Evolutionary conservation across 805 yeast genomes (phyloP), one percentile per base, ranked within the genome.

Genomic region (Saccharomycopsis guyanensis): DNA sequence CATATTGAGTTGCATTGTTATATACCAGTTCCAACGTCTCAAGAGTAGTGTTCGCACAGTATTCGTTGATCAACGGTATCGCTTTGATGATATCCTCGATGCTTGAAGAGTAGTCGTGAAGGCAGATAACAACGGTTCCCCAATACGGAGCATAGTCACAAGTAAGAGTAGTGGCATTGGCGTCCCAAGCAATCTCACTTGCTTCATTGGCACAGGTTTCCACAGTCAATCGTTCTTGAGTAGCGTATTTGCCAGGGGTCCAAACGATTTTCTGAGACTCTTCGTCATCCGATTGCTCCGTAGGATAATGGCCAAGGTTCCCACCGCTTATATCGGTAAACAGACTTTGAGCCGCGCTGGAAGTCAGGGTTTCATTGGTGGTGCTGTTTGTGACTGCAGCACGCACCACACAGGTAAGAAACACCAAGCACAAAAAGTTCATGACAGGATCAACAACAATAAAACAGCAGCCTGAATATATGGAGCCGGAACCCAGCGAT

Each of bases 1-100:
- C 39, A 35, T 45, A 42, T 18, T 49, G 29, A n/a, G 53, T 46
- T 19, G 53, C 53, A 29, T 49, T 49, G 10, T 46, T 32, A 23
- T 46, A 49, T 7, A 29, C 29, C 5, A 20, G 12, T 3, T 25
- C 20, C 7, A 47, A 16, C 23, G 39, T 23, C 15, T 39, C 51
- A 22, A 33, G 12, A 23, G 48, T 47, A 22, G 40, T 16, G 38
- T 43, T 43, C 13, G 48, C 40, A 20, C 51, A 47, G 24, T 10
- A 10, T 7, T 15, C 19, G 8, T 16, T 10, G 16, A 43, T 10
- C 8, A 16, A 22, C 12, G 38, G 33, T 4, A 43, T n/a, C n/a
- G 39, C 51, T 5, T 36, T 22, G 8, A 20, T 19, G 16, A 47
- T 36, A n/a, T 39, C 38, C 29, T 25, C 29, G 10, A 25, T 7